Percentiles rank a stretch among this genome's conserved stretches.
Conservation (phyloP, 2,329 filamentous ascomycete genomes). For the Cladophialophora exuberans region DNA sequence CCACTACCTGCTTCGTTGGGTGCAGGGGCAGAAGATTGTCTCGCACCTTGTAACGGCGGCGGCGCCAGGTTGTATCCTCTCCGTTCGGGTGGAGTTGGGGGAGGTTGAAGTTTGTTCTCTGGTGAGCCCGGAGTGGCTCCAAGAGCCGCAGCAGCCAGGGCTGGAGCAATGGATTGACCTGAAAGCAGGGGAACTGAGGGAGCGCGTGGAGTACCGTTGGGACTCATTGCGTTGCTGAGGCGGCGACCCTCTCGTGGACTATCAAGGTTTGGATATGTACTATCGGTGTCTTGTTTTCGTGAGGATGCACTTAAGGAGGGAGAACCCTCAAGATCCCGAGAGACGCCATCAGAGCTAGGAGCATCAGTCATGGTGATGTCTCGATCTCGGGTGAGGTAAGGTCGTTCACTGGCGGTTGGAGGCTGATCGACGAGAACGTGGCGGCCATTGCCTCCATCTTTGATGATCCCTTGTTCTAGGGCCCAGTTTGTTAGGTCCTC, state of each 20-base stretch:
- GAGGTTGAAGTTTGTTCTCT: constrained; percentile 22
- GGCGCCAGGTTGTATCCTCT: constrained; percentile 33
- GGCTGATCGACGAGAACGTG: constrained; percentile 34
- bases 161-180: constrained; percentile 9
- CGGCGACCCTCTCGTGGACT: constrained; percentile 26
- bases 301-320: constrained; percentile 28
- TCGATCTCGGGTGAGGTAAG: constrained; percentile 28
- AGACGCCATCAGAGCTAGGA: constrained; percentile 26
- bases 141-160: constrained; percentile 8
- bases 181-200: constrained; percentile 22
- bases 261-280: constrained; percentile 24
- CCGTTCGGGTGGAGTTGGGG: constrained; percentile 23
- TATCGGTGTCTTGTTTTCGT: constrained; percentile 22
- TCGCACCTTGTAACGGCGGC: constrained; percentile 22
- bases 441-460: constrained; percentile 31
- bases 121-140: constrained; percentile 21
- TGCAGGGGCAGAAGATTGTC: constrained; percentile 15
- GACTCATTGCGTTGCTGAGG: constrained; percentile 27
- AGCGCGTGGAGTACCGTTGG: constrained; percentile 27
- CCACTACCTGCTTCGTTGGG: constrained; percentile 21
- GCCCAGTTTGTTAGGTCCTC: constrained; percentile 48
- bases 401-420: constrained; percentile 24
- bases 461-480: constrained; percentile 39
- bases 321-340: constrained; percentile 26
- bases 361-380: constrained; percentile 32